A percentile compares a stretch with the other conserved stretches of the same genome.
These are phyloP conservation scores for Thelonectria blattea DNA, from an alignment of 2,329 filamentous ascomycete species.

Conservation along the genomic window DNA sequence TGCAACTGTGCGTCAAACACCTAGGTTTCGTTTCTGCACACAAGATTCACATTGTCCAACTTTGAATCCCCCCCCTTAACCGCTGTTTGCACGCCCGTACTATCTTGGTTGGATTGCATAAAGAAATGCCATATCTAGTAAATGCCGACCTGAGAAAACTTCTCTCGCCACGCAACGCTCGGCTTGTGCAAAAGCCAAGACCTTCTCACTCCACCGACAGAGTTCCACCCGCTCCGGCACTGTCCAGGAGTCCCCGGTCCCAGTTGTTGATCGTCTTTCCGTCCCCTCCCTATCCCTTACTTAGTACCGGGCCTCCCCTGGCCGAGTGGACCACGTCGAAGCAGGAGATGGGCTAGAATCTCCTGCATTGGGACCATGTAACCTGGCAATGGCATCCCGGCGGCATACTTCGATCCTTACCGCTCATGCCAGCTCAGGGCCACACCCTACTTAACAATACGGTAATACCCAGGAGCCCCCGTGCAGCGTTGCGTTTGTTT, in stretches of 20 bases:
- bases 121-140: not conserved
- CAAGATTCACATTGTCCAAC: not conserved
- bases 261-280: too few species aligned
- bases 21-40: not conserved
- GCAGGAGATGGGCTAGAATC: not conserved
- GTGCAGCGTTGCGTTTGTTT: not conserved
- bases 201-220: not conserved
- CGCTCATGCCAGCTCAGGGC: not conserved
- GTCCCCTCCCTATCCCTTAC: not conserved
- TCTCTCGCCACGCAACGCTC: too few species aligned
- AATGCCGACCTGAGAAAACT: not conserved
- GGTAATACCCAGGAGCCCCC: too few species aligned
- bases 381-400: too few species aligned
- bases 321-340: not conserved
- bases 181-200: not conserved
- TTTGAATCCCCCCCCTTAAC: not conserved
- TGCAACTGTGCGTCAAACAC: not conserved
- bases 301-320: not conserved
- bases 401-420: not conserved
- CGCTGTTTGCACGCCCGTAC: not conserved
- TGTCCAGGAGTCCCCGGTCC: not conserved
- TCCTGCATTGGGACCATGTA: not conserved
- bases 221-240: not conserved
- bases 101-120: too few species aligned
- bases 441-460: not conserved